phyloP scores from a whole-genome alignment of 2,329 filamentous ascomycete genomes.

The Stagonosporopsis chrysanthemi region DNA sequence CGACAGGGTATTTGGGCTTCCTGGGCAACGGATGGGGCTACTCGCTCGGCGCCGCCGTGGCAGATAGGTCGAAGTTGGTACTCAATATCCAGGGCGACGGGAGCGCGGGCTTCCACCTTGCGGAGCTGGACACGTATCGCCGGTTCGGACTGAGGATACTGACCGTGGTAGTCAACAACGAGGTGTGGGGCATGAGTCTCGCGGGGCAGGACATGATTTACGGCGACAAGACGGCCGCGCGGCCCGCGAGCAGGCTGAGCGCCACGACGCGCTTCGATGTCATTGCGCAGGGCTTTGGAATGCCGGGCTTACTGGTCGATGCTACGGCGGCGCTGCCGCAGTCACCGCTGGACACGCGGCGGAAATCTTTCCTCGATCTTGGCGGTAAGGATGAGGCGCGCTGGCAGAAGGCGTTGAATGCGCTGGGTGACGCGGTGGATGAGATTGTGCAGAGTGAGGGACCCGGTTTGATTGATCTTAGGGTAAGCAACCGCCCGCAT shows the following conservation, averaged over 20 bases:
- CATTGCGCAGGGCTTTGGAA: conserved; percentile 53
- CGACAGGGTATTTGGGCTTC: conserved; percentile 54
- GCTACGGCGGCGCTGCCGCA: conserved; percentile 25
- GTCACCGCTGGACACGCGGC: conserved; percentile 13
- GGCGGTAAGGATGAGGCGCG: conserved; percentile 19
- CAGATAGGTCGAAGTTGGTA: conserved; percentile 49
- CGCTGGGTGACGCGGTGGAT: conserved; percentile 37
- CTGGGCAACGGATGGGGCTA: conserved; percentile 59
- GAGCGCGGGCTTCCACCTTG: conserved; percentile 56
- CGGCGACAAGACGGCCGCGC: conserved; percentile 38
- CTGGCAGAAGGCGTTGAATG: conserved; percentile 32
- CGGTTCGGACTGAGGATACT: conserved; percentile 52
- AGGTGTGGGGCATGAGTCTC: conserved; percentile 56
- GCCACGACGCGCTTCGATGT: conserved; percentile 50
- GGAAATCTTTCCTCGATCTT: conserved; percentile 15
- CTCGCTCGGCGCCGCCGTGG: conserved; percentile 53
- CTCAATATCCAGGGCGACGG: conserved; percentile 58
- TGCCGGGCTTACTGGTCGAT: conserved; percentile 27
- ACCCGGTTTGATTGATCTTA: conserved; percentile 52
- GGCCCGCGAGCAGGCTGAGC: conserved; percentile 44
- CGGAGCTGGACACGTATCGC: conserved; percentile 56
- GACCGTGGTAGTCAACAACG: conserved; percentile 56
- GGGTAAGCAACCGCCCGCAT: conserved; percentile 44
- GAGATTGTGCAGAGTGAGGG: conserved; percentile 38
- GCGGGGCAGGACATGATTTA: conserved; percentile 57